These are phyloP conservation scores for Apodospora peruviana DNA, from an alignment of 495 filamentous ascomycete species.

Conservation along the genomic window DNA sequence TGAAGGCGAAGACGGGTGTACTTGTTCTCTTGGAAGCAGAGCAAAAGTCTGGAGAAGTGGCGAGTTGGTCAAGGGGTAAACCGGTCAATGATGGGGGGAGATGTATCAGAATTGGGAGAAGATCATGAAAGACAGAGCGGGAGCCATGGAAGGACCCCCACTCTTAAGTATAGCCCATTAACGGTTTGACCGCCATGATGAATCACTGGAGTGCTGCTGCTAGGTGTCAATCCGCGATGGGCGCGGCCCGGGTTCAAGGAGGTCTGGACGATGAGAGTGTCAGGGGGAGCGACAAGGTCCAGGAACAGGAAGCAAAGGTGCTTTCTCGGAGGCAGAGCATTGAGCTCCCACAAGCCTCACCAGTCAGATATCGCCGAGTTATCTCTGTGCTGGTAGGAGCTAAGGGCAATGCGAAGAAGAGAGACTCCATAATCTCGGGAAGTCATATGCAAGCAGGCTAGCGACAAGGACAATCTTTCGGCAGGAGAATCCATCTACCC, in stretches of 20 bases:
- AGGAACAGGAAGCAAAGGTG: constrained; percentile 18
- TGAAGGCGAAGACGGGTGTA: too few relatives aligned
- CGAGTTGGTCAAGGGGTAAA: too few relatives aligned
- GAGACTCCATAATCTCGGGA: constrained; percentile 28
- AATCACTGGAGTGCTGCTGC: constrained; percentile 25
- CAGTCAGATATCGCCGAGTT: constrained; percentile 31
- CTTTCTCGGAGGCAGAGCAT: constrained; percentile 15
- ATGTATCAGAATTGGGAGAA: constrained; percentile 14
- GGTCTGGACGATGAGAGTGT: constrained; percentile 6
- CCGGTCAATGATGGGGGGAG: too few relatives aligned
- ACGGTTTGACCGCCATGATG: constrained; percentile 23
- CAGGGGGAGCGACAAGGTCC: constrained; percentile 15
- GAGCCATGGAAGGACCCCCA: constrained; percentile 20
- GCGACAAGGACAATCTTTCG: constrained; percentile 19
- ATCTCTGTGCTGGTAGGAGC: constrained; percentile 21
- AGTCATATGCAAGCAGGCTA: constrained; percentile 24
- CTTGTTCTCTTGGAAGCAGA: too few relatives aligned
- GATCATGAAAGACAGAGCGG: constrained; percentile 8
- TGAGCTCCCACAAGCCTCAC: constrained; percentile 13
- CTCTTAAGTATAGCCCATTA: constrained; percentile 20
- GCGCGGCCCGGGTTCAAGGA: constrained; percentile 12
- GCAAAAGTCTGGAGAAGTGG: too few relatives aligned
- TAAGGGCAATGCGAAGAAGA: constrained; percentile 16
- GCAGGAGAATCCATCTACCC: constrained; percentile 23
- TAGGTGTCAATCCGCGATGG: constrained; percentile 25